Conservation (phyloP, 495 filamentous ascomycete genomes). For the Penicillium robsamsonii region DNA sequence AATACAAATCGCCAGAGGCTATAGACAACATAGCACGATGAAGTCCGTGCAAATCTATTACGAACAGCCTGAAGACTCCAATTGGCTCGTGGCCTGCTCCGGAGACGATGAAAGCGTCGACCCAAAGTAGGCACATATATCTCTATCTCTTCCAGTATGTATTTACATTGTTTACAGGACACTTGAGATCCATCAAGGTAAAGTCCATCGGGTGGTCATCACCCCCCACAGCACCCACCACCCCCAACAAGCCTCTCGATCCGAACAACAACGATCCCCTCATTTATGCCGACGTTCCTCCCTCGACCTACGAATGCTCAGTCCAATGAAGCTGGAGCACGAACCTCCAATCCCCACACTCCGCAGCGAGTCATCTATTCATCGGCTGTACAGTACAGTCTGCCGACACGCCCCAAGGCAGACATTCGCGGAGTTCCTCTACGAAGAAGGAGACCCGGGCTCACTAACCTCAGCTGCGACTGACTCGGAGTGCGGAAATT, state of each 20-base stretch:
- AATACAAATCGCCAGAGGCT: not conserved
- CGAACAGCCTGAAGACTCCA: not conserved
- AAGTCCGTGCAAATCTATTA: not conserved
- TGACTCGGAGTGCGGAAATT: not conserved
- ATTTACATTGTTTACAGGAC: not conserved
- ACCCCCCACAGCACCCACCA: not conserved
- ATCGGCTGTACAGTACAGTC: not conserved
- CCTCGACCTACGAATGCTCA: not conserved
- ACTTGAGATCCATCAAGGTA: not conserved
- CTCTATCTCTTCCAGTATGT: not conserved
- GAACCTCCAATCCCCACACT: not conserved
- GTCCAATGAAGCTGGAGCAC: not conserved
- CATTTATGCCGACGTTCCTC: not conserved
- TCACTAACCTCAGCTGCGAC: not conserved
- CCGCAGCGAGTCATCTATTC: not conserved
- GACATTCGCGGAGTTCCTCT: not conserved
- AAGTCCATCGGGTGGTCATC: not conserved
- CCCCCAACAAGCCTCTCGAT: not conserved
- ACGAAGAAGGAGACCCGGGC: not conserved
- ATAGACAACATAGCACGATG: constrained; percentile 3
- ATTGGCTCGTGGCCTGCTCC: constrained; percentile 3
- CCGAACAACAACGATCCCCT: not conserved
- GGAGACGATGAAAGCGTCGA: constrained; percentile 4
- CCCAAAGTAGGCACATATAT: not conserved
- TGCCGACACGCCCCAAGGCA: not conserved